A percentile compares a stretch with the other conserved stretches of the same genome.
These are phyloP conservation scores for Aspergillus ellipticus DNA, from an alignment of 495 filamentous ascomycete species.

Conservation along the genomic window DNA sequence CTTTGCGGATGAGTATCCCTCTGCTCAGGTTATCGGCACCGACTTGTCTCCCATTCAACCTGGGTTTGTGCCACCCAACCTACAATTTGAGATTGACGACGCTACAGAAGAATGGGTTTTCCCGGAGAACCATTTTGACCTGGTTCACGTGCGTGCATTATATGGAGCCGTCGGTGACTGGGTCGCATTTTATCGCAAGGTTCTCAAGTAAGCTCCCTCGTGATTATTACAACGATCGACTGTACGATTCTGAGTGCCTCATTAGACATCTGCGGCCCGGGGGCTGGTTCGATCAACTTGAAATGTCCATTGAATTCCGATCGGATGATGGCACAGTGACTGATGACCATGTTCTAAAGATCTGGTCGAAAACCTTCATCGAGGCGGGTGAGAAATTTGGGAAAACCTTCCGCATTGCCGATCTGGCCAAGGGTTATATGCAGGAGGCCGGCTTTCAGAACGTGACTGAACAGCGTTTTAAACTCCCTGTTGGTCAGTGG, in stretches of 20 bases:
- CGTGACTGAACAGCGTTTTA: constrained; percentile 53
- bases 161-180: constrained; percentile 59
- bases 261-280: constrained; percentile 54
- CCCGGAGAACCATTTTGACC: constrained; percentile 52
- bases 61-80: constrained; percentile 41
- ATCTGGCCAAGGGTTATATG: constrained; percentile 33
- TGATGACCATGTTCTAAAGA: constrained; percentile 46
- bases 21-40: constrained; percentile 35
- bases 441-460: constrained; percentile 55
- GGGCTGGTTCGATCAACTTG: constrained; percentile 61
- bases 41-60: constrained; percentile 46
- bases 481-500: constrained; percentile 65
- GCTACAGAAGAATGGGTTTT: constrained; percentile 51
- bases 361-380: constrained; percentile 49
- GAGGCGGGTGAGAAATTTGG: constrained; percentile 49
- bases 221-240: not conserved
- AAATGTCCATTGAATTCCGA: constrained; percentile 46
- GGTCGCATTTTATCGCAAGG: constrained; percentile 40
- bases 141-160: constrained; percentile 58
- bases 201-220: constrained; percentile 23
- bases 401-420: constrained; percentile 45
- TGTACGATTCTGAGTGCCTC: not conserved
- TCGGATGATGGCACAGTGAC: constrained; percentile 50
- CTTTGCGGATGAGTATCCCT: constrained; percentile 34
- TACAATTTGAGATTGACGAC: constrained; percentile 55